Evolutionary conservation across 768 basidiomycete genomes (phyloP), one percentile per base, ranked within the genome.

Genomic region (Tulasnella sp.): DNA sequence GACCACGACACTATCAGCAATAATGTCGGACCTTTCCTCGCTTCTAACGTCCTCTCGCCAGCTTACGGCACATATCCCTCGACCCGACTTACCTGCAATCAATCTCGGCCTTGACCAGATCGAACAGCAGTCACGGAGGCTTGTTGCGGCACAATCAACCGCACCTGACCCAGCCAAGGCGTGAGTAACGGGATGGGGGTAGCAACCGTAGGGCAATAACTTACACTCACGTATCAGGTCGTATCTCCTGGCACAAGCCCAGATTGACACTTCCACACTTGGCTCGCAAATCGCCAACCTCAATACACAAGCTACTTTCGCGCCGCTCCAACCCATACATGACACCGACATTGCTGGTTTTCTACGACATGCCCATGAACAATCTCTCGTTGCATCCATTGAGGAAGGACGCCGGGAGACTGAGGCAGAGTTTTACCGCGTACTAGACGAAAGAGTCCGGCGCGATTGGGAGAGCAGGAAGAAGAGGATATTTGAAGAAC

Each of bases 331-430:
- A 65, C 86, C 89, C 4, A 76, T 94, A n/a, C 84, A 86, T 65
- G 92, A 96, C 71, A 92, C 86, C 0, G 92, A 96, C 66, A 86
- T 94, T 50, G 81, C 86, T 32, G 89, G 89, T n/a, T 93, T 87
- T 67, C 80, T 94, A 21, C 84, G 88, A n/a, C 86, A 91, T 69
- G 86, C 88, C 0, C 89, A 94, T 65, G 92, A 97, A 66, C 91
- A 93, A 67, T 89, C 87, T 61, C 81, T 97, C 55, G 90, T 94
- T 58, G 87, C 87, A 1, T 89, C 92, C 1, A 92, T 97, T 55
- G 91, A 94, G 65, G 88, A 94, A 66, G 85, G 84, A 1, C 73
- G 91, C 39, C 80, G 82, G 61, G 82, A 87, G 63, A 93, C 91
- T 0, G 85, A 90, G 65, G 77, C 83, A 59, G 81, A 84, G 62